Evolutionary conservation across 1,284 basidiomycete genomes (phyloP).

Genomic region (Porogramme epimiltina): DNA sequence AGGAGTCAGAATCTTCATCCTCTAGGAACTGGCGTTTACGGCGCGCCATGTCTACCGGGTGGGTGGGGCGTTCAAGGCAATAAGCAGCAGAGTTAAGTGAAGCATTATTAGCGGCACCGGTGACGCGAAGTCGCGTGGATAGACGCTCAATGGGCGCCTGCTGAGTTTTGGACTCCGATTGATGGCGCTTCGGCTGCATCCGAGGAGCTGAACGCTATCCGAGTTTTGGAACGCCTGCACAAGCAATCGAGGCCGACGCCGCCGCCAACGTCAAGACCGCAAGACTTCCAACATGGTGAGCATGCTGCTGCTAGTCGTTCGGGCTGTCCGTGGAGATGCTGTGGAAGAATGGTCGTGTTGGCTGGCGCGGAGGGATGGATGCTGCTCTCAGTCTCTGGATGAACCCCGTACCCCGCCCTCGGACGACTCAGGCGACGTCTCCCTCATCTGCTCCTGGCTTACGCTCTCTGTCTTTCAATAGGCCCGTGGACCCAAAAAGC

Average conservation of each 20-base stretch:
- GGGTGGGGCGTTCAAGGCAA: background rate
- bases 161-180: constrained; percentile 18
- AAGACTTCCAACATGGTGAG: constrained; percentile 44
- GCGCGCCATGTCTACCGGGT: constrained; percentile 62
- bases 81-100: background rate
- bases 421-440: constrained; percentile 18
- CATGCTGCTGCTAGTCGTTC: constrained; percentile 24
- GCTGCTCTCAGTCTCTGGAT: constrained; percentile 32
- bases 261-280: constrained; percentile 38
- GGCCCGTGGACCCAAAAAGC: constrained; percentile 99
- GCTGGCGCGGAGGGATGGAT: constrained; percentile 32
- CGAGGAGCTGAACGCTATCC: constrained; percentile 22
- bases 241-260: constrained; percentile 32
- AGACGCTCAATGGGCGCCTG: too few relatives aligned
- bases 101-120: background rate
- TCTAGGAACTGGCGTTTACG: constrained; percentile 81
- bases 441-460: constrained; percentile 21
- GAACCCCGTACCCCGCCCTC: constrained; percentile 25
- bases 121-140: too few relatives aligned
- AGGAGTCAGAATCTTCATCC: constrained; percentile 71
- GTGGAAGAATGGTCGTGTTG: constrained; percentile 17
- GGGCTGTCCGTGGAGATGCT: constrained; percentile 18
- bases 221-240: constrained; percentile 20
- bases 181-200: constrained; percentile 14
- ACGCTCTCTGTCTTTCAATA: constrained; percentile 31